A percentile compares a stretch with the other conserved stretches of the same genome.
These are phyloP conservation scores for Starmerella roubikii DNA, from an alignment of 805 yeast species.

Conservation along the genomic window DNA sequence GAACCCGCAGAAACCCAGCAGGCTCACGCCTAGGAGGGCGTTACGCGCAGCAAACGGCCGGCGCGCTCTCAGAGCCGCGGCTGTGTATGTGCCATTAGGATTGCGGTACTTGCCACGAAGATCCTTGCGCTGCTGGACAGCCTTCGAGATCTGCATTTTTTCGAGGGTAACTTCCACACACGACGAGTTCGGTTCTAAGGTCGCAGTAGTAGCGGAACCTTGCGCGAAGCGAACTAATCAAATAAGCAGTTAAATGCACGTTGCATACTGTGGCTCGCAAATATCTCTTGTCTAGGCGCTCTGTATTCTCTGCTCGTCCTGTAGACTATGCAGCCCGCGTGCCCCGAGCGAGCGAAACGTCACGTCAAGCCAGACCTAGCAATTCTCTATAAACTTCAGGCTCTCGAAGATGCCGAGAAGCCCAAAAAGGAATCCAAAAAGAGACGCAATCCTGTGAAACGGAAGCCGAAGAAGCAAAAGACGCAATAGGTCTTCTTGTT, in stretches of 20 bases:
- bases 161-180: too few species aligned
- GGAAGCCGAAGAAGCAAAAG: too few species aligned
- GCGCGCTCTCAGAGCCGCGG: constrained; percentile 84
- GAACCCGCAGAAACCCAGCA: constrained; percentile 53
- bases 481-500: too few species aligned
- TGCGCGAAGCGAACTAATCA: too few species aligned
- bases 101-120: constrained; percentile 33
- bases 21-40: constrained; percentile 43
- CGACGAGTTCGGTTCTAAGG: too few species aligned
- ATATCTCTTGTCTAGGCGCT: background rate
- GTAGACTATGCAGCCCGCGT: constrained; percentile 8
- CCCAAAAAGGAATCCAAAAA: background rate
- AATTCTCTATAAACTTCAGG: constrained; percentile 11
- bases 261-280: too few species aligned
- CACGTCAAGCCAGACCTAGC: constrained; percentile 7
- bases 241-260: too few species aligned
- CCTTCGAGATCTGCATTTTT: constrained; percentile 4
- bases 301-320: background rate
- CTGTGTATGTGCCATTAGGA: constrained; percentile 78
- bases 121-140: constrained; percentile 5
- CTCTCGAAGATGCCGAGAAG: background rate
- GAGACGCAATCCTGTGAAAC: background rate
- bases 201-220: too few species aligned
- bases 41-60: constrained; percentile 73
- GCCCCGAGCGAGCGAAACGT: constrained; percentile 8